Base-by-base conservation (phyloP, 192 early-diverging fungal genomes). In the Dissophora globulifera region DNA sequence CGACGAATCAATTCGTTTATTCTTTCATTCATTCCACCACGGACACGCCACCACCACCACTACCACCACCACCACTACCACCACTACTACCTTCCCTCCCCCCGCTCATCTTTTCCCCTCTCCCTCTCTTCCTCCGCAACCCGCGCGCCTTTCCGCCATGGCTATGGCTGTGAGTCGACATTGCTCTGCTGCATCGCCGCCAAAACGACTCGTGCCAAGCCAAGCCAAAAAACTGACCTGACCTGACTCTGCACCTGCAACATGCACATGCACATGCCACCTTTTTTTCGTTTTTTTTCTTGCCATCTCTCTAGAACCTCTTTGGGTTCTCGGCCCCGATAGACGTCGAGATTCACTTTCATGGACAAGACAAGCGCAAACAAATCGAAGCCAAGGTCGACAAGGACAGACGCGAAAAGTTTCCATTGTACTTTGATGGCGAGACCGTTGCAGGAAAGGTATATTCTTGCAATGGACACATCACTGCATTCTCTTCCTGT, bases 351-450 rank as follows among this genome's bases (percentile, higher is more conserved):
- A 83, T 99, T 53, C 83, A 83, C 32, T 89, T 96, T 55, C 78
- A 86, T 59, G 92, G 87, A 53, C 95, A 98, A 79, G 92, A 97
- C 55, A 68, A 93, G 68, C 88, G 97, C 64, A 95, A 97, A 72
- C 85, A 90, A 76, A 90, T 99, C 17, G 97, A 99, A 58, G 94
- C 94, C 62, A 93, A 95, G 62, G 89, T 94, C 20, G 92, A 94
- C 61, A 96, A 96, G 82, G 95, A 98, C 69, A 87, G 90, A 53
- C 93, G 94, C 62, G 89, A 95, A 50, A 94, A 91, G 65, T 92
- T 93, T 56, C 98, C 98, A 27, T 85, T 98, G 7, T 99, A 96
- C 76, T 92, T 96, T 80, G 98, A 99, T 74, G 96, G 96, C 15
- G 98, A 99, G 75, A 85, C 90, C 9, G 92, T 99, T 31, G 78